Conservation (phyloP, 495 filamentous ascomycete species). For the Sordaria brevicollis region DNA sequence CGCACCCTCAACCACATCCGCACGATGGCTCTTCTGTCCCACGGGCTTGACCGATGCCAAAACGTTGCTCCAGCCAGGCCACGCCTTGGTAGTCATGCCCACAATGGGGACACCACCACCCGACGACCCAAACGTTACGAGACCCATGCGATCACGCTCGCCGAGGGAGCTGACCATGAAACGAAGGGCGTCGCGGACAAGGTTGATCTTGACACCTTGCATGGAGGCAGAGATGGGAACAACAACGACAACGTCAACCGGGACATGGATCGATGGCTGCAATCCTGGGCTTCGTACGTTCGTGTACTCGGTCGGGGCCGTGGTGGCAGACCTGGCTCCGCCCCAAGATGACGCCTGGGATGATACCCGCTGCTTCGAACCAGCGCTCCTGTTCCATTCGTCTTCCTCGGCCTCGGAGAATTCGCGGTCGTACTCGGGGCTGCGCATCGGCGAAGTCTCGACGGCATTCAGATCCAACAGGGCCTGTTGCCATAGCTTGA, state of each 20-base stretch:
- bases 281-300: conserved; percentile 40
- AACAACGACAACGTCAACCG: conserved; percentile 91
- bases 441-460: conserved; percentile 49
- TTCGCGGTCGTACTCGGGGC: conserved; percentile 67
- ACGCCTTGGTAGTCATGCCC: conserved; percentile 93
- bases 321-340: conserved; percentile 66
- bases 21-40: conserved; percentile 91
- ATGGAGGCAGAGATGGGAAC: conserved; percentile 97
- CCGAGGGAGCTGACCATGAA: conserved; percentile 92
- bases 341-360: conserved; percentile 81
- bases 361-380: conserved; percentile 62
- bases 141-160: conserved; percentile 87
- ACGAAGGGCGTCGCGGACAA: conserved; percentile 85
- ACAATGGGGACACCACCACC: conserved; percentile 89
- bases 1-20: conserved; percentile 94
- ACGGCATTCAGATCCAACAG: conserved; percentile 72
- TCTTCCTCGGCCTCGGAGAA: conserved; percentile 84
- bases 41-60: conserved; percentile 84
- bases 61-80: conserved; percentile 84
- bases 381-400: conserved; percentile 61
- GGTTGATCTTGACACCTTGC: conserved; percentile 95
- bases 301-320: conserved; percentile 73
- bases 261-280: conserved; percentile 69
- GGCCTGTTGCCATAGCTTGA: conserved; percentile 86
- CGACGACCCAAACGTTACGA: conserved; percentile 96